Evolutionary conservation across 2,329 filamentous ascomycete genomes (phyloP).

Genomic region (Metarhizium sp.): DNA sequence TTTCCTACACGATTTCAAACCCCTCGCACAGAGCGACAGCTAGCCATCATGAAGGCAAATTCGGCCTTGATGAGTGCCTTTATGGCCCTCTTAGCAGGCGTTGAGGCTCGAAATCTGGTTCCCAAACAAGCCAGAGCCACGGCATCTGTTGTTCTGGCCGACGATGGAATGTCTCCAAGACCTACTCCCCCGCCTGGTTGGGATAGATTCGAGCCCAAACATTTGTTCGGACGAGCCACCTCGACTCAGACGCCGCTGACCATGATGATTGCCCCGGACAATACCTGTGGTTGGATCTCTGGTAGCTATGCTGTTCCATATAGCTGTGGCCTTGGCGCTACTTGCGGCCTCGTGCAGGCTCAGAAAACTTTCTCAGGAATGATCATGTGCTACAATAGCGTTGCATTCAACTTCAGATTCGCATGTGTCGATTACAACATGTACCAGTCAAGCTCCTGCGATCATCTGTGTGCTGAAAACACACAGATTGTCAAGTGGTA

Average conservation of each 20-base stretch:
- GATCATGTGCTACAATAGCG: conserved; percentile 32
- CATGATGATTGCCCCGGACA: conserved; percentile 33
- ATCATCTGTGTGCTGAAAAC: conserved; percentile 30
- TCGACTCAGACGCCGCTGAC: conserved; percentile 11
- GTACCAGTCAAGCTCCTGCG: conserved; percentile 27
- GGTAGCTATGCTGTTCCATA: conserved; percentile 29
- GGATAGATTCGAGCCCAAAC: conserved; percentile 18
- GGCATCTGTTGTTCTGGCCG: conserved; percentile 19
- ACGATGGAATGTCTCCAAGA: conserved; percentile 26
- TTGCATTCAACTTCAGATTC: conserved; percentile 23
- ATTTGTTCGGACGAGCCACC: neutral
- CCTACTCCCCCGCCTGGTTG: conserved; percentile 31
- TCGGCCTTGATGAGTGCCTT: conserved; percentile 17
- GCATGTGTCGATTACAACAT: conserved; percentile 30
- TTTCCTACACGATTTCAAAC: neutral
- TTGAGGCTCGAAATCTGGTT: conserved; percentile 18
- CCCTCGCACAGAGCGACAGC: neutral
- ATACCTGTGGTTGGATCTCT: conserved; percentile 40
- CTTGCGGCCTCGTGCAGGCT: conserved; percentile 32
- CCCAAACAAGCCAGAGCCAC: conserved; percentile 24
- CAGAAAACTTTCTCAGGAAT: conserved; percentile 20
- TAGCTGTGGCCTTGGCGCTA: conserved; percentile 24
- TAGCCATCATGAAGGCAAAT: conserved; percentile 15
- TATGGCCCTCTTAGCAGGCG: conserved; percentile 5
- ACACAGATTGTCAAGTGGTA: conserved; percentile 38